Evolutionary conservation across 257 asterid species (phyloP).

Genomic region (Solanum ahanhuiri): DNA sequence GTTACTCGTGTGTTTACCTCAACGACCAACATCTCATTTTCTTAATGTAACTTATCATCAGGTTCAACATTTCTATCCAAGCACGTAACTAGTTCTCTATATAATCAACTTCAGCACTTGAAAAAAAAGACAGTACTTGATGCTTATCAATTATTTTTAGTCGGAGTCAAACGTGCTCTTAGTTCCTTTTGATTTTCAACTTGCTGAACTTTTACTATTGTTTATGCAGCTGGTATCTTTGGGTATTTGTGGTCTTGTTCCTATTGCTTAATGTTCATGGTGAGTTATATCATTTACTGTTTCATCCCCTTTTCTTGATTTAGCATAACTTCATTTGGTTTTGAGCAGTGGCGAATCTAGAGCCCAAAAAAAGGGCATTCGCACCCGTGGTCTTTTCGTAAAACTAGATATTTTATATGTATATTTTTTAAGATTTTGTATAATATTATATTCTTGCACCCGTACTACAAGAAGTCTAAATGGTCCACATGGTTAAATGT

Average conservation of each 20-base stretch:
- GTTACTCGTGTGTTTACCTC: neutral
- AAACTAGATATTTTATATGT: too few relatives aligned
- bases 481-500: too few relatives aligned
- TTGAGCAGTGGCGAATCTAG: too few relatives aligned
- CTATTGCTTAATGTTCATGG: conserved; percentile 58
- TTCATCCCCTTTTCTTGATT: neutral
- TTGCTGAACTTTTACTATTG: neutral
- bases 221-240: conserved; percentile 67
- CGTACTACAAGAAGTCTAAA: too few relatives aligned
- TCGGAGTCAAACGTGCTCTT: neutral
- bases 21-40: neutral
- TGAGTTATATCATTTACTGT: conserved; percentile 7
- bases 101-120: neutral
- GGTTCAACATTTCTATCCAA: neutral
- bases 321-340: neutral
- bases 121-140: neutral
- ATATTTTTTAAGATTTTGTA: too few relatives aligned
- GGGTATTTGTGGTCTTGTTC: conserved; percentile 58
- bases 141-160: neutral
- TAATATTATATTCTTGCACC: too few relatives aligned
- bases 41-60: neutral
- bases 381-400: too few relatives aligned
- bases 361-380: too few relatives aligned
- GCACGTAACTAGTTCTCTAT: neutral
- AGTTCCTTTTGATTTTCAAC: neutral